Percentiles rank a stretch among this genome's conserved stretches.
Conservation (phyloP, 768 basidiomycete species). For the Auricularia heimuer region DNA sequence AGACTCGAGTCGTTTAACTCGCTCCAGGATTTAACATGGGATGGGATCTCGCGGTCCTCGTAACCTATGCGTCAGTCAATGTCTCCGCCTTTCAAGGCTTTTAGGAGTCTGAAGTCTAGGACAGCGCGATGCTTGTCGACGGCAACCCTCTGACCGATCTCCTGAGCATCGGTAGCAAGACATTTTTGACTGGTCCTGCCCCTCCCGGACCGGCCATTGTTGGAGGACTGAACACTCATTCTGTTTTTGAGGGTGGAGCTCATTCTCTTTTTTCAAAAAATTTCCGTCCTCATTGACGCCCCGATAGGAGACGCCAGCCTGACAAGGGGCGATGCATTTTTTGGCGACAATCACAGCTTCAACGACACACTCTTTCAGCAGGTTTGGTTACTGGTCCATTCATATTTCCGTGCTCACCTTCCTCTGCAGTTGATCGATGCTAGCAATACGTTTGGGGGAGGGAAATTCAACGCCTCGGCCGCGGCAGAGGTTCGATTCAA, state of each 20-base stretch:
- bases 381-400: neutral
- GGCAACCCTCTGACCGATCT: constrained; percentile 7
- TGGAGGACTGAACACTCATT: constrained; percentile 5
- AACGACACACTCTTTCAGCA: constrained; percentile 6
- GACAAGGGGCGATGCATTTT: constrained; percentile 8
- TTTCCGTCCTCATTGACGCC: neutral
- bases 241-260: constrained; percentile 4
- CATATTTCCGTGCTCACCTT: neutral
- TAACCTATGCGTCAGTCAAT: constrained; percentile 1
- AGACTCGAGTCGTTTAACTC: neutral
- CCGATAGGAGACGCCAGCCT: constrained; percentile 6
- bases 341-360: constrained; percentile 7
- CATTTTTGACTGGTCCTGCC: neutral
- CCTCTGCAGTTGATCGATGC: neutral
- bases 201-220: constrained; percentile 2
- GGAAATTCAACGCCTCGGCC: neutral
- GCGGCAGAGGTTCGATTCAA: constrained; percentile 6
- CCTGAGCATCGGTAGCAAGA: constrained; percentile 8
- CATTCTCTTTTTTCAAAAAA: neutral
- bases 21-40: constrained; percentile 7
- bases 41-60: constrained; percentile 1
- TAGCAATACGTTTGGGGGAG: neutral
- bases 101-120: neutral
- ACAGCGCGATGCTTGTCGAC: constrained; percentile 3
- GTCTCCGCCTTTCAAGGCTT: neutral